phyloP scores from a whole-genome alignment of 352 stramenopile species.

The Globisporangium perplexum region DNA sequence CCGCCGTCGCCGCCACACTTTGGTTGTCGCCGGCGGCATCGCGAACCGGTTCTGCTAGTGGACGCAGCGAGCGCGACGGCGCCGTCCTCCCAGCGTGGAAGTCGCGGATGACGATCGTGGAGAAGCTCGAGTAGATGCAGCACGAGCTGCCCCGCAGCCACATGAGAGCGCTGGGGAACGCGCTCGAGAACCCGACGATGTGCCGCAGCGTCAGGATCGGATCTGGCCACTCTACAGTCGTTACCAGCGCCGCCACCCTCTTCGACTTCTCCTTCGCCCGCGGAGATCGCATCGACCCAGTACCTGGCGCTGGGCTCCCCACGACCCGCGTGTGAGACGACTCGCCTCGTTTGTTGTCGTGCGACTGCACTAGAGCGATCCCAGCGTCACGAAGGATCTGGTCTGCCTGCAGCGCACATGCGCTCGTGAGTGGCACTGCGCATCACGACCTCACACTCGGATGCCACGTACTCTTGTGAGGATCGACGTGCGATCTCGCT shows the following conservation, averaged over 20 bases:
- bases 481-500: slow-evolving; percentile 26
- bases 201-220: slow-evolving; percentile 53
- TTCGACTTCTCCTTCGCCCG: not conserved
- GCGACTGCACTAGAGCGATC: slow-evolving; percentile 7
- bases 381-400: slow-evolving; percentile 40
- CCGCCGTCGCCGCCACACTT: slow-evolving; percentile 4
- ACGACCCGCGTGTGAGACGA: not conserved
- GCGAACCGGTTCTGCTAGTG: not conserved
- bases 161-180: slow-evolving; percentile 32
- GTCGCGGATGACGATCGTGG: slow-evolving; percentile 56
- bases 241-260: slow-evolving; percentile 21
- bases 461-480: slow-evolving; percentile 21
- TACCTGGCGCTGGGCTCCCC: not conserved
- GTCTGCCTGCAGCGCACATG: slow-evolving; percentile 21
- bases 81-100: slow-evolving; percentile 12
- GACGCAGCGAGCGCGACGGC: not conserved
- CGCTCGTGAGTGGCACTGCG: not conserved
- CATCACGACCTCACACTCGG: not conserved
- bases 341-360: not conserved
- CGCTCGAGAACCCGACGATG: slow-evolving; percentile 59
- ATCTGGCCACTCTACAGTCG: slow-evolving; percentile 49
- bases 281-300: not conserved
- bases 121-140: slow-evolving; percentile 59
- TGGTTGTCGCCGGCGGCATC: not conserved
- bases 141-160: slow-evolving; percentile 39